Conservation (phyloP, 768 basidiomycete genomes). For the Leccinum arenicola region DNA sequence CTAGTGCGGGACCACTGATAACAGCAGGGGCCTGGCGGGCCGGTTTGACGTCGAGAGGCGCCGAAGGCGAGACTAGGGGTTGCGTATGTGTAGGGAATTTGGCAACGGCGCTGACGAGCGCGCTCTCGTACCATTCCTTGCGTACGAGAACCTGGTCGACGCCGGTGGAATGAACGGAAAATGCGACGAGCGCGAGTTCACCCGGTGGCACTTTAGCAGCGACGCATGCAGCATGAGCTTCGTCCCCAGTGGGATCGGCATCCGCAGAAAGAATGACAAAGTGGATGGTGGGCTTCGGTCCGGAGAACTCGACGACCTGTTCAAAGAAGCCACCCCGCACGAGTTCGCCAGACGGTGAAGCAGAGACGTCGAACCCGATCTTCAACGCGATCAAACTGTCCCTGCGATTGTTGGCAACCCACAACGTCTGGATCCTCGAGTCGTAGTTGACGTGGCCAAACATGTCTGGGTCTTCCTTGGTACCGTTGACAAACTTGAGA, state of each 20-base stretch:
- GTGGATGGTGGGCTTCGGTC: constrained; percentile 83
- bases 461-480: constrained; percentile 76
- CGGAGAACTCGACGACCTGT: constrained; percentile 79
- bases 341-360: constrained; percentile 59
- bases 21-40: constrained; percentile 28
- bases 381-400: constrained; percentile 83
- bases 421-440: constrained; percentile 78
- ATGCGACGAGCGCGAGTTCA: constrained; percentile 79
- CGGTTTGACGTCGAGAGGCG: constrained; percentile 19
- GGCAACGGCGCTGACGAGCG: constrained; percentile 33
- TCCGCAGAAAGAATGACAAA: constrained; percentile 86
- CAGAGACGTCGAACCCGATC: constrained; percentile 60
- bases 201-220: constrained; percentile 77
- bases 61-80: constrained; percentile 25
- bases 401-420: constrained; percentile 83
- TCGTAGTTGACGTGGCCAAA: constrained; percentile 88
- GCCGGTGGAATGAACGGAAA: constrained; percentile 86
- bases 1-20: constrained; percentile 21
- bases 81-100: constrained; percentile 57
- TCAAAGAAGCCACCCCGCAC: constrained; percentile 66
- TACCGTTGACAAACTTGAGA: constrained; percentile 70
- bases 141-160: constrained; percentile 86
- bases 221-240: constrained; percentile 79
- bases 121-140: constrained; percentile 82
- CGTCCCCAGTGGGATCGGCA: constrained; percentile 77